A percentile compares a stretch with the other conserved stretches of the same genome.
Conservation (phyloP, 108 stramenopile genomes). For the Mayamaea pseudoterrestris region DNA sequence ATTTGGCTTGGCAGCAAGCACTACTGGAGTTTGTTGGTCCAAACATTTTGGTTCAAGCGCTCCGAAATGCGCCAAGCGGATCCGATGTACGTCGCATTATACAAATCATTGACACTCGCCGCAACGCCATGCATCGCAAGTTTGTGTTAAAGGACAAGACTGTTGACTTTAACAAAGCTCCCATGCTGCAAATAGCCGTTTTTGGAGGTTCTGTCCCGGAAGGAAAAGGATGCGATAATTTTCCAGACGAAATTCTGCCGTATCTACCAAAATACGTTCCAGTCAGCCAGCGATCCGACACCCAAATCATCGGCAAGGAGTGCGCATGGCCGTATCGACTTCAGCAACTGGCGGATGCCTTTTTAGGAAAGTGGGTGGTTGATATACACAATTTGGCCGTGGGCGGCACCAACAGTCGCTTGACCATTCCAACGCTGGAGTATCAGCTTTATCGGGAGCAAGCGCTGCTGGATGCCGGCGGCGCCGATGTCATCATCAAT, state of each 20-base stretch:
- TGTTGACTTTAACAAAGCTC: no score
- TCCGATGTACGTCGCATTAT: no score
- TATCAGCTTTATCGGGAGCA: constrained; percentile 13
- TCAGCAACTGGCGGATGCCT: constrained; percentile 3
- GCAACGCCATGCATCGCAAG: no score
- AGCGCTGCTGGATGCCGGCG: constrained; percentile 14
- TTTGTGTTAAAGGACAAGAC: no score
- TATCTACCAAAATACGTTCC: no score
- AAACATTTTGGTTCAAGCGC: no score
- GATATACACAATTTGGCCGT: constrained; percentile 25
- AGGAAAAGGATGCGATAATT: constrained; percentile 2
- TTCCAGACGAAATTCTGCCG: neutral
- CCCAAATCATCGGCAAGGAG: neutral
- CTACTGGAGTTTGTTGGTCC: no score
- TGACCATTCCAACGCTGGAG: constrained; percentile 26
- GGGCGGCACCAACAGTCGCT: constrained; percentile 43
- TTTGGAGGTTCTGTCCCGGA: constrained; percentile 6
- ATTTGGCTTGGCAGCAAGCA: no score
- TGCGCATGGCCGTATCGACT: constrained; percentile 14
- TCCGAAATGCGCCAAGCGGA: no score
- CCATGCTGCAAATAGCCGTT: constrained; percentile 3
- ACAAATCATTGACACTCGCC: no score
- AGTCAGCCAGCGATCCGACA: no score
- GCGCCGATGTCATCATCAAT: constrained; percentile 55
- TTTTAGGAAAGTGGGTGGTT: neutral